phyloP scores from a whole-genome alignment of 495 filamentous ascomycete species.

The Lasiosphaeria miniovina region DNA sequence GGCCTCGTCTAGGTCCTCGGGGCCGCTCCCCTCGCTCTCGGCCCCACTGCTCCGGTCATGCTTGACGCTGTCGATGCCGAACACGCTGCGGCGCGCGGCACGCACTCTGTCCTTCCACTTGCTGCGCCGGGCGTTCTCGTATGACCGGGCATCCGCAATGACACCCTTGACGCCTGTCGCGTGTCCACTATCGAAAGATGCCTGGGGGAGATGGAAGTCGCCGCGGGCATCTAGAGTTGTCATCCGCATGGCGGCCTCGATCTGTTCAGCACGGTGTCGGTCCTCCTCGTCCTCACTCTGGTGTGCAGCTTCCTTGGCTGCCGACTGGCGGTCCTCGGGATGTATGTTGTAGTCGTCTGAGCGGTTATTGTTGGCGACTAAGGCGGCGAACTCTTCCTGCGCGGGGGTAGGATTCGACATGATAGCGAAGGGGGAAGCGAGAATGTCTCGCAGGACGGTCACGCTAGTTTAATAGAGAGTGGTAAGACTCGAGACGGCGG shows the following conservation, averaged over 20 bases:
- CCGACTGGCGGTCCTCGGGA: constrained; percentile 50
- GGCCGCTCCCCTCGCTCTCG: constrained; percentile 48
- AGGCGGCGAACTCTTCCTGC: constrained; percentile 80
- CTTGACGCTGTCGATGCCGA: constrained; percentile 33
- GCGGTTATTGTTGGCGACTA: constrained; percentile 58
- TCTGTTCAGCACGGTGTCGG: constrained; percentile 53
- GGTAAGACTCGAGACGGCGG: constrained; percentile 19
- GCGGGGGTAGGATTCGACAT: constrained; percentile 61
- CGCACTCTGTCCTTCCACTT: constrained; percentile 52
- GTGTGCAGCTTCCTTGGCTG: constrained; percentile 48
- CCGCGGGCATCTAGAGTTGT: constrained; percentile 52
- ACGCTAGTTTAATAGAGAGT: constrained; percentile 16
- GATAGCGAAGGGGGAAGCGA: constrained; percentile 30
- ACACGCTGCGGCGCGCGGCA: constrained; percentile 45
- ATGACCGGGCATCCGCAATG: constrained; percentile 90
- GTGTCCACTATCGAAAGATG: constrained; percentile 67
- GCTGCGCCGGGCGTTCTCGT: constrained; percentile 74
- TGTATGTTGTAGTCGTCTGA: constrained; percentile 45
- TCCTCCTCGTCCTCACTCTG: constrained; percentile 54
- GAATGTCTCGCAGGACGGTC: constrained; percentile 9
- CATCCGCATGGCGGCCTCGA: constrained; percentile 57
- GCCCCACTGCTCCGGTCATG: constrained; percentile 46
- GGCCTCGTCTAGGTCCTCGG: constrained; percentile 60
- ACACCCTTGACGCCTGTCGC: constrained; percentile 95
- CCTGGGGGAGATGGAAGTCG: constrained; percentile 54